Base-by-base conservation (phyloP, 208 protist species). In the Angomonas desouzai region DNA sequence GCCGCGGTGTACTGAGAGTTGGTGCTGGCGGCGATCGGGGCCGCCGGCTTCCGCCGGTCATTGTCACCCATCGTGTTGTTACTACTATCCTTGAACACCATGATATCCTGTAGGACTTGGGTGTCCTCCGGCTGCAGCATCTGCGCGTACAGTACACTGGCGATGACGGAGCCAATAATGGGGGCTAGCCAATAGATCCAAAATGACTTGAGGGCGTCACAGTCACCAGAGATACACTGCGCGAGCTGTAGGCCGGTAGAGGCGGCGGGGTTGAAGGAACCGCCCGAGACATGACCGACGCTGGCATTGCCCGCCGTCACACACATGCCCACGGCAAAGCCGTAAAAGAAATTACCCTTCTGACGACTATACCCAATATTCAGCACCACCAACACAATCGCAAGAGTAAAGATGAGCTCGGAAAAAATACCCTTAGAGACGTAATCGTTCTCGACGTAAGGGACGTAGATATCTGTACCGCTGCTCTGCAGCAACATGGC, bases 121-220 rank as follows among this genome's bases (percentile, higher is more conserved):
- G 72, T 83, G 33, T 77, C 68, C 16, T 68, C 64, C 20, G 84
- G 87, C 66, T 90, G 87, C 11, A 59, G 30, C 77, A 91, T 87
- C 60, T 92, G 84, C 4, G 77, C 76, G 69, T 80, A 94, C 49
- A 90, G 45, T 34, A 90, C 32, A 20, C 81, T 70, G 7, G 88
- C 84, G 23, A 89, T 27, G 7, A 75, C 71, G 18, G 80, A 76
- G 3, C 88, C 88, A 43, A 74, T 68, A 28, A 92, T 48, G 13
- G 88, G 88, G 1, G 88, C 85, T 22, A 94, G 57, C 85, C 88
- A 94, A 75, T 94, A 89, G 13, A 94, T 61, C 85, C 88, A 94
- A 55, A 92, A 81, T 18, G 58, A 67, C 63, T 76, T 77, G 57
- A 94, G 62, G 13, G 77, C 68, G 22, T 85, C 77, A 49, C 88